Base-by-base conservation (phyloP, 108 stramenopile species). In the Skeletonema marinoi region DNA sequence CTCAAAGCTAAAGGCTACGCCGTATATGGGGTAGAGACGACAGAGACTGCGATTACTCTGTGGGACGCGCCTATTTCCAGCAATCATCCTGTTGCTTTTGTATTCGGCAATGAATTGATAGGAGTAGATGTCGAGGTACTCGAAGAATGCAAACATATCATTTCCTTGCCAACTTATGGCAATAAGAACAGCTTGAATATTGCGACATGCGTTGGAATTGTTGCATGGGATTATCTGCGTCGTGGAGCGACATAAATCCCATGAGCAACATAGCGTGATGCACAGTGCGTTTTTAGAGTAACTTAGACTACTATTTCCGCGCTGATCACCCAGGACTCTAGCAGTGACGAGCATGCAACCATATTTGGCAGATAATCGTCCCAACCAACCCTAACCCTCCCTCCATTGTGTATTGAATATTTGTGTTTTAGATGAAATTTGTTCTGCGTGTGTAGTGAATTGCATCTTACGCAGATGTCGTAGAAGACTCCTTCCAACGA, bases 21-120 rank as follows among this genome's bases (percentile, higher is more conserved):
- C 58, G 78, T 88, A 7, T 80, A 39, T 65, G 87, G 75, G 3
- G 76, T 84, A 1, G 87, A 88, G 60, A 88, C 87, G 10, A 86
- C 87, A 11, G 76, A 80, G 3, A 75, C 80, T 75, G 79, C 85
- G 32, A 80, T 67, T 10, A 60, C 73, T 25, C 39, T 85, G 30
- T 88, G 87, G 87, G 71, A 85, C 63, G 63, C 74, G n/a, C 32
- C 62, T 17, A 68, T 88, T 38, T 75, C 78, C 54, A 62, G 42
- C 31, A 76, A 35, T 21, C 72, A 38, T 10, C 14, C 48, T 42
- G 54, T 88, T 35, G 87, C 87, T 3, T 68, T 83, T 66, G 78
- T 88, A 19, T 86, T 88, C 70, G 87, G 87, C 3, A 88, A 88
- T 74, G 87, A 88, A 65, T 21, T 88, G 17, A 75, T 85, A 63